phyloP scores from a whole-genome alignment of 129 eudicot species.

The Silybum marianum region DNA sequence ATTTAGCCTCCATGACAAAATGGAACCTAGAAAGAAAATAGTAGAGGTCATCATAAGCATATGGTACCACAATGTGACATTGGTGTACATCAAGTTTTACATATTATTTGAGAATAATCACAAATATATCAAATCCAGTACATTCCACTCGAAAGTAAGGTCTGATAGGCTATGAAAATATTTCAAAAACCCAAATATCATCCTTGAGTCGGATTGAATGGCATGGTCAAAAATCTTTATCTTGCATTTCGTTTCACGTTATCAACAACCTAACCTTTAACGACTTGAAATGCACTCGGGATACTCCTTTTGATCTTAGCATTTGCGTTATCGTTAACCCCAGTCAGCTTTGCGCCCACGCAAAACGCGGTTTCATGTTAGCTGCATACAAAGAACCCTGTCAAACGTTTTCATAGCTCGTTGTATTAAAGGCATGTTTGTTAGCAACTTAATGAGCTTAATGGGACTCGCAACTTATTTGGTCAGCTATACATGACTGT shows the following conservation, averaged over 20 bases:
- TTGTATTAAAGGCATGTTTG: too few relatives aligned
- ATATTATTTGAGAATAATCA: neutral
- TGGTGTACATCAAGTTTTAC: neutral
- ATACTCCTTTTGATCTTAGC: neutral
- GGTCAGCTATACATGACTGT: too few relatives aligned
- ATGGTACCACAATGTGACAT: neutral
- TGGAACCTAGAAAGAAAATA: neutral
- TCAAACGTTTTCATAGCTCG: neutral
- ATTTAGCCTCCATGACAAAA: neutral
- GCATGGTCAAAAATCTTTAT: slow-evolving; percentile 2
- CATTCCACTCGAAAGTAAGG: neutral
- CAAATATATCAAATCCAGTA: neutral
- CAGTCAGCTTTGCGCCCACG: slow-evolving; percentile 7
- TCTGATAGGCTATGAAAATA: neutral
- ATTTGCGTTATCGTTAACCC: slow-evolving; percentile 15
- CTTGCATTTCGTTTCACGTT: slow-evolving; percentile 1
- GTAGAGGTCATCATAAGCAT: neutral
- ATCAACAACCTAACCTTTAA: neutral
- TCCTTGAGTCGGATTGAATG: neutral
- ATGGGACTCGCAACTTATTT: too few relatives aligned
- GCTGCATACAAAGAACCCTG: slow-evolving; percentile 3
- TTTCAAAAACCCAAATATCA: neutral
- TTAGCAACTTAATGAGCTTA: too few relatives aligned
- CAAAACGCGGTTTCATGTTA: neutral
- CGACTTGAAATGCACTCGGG: slow-evolving; percentile 4